A percentile compares a stretch with the other conserved stretches of the same genome.
Conservation (phyloP, 352 stramenopile species). For the Globisporangium paroecandrum region DNA sequence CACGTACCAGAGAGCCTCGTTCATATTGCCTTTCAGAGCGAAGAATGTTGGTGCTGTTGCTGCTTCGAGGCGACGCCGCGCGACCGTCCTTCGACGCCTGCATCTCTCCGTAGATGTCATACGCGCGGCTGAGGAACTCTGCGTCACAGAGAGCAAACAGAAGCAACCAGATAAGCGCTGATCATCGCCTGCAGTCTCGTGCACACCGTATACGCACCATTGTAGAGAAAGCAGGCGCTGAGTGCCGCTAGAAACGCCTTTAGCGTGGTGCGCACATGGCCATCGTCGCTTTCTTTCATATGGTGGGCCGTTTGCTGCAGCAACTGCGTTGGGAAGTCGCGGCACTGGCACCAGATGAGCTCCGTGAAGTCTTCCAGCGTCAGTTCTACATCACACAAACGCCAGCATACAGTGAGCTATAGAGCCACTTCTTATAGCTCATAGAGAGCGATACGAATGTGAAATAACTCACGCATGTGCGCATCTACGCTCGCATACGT, state of each 20-base stretch:
- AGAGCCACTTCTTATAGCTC: background rate
- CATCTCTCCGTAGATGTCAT: constrained; percentile 51
- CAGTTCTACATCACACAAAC: constrained; percentile 27
- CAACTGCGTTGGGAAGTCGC: constrained; percentile 39
- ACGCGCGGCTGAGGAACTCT: constrained; percentile 51
- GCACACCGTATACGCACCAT: constrained; percentile 23
- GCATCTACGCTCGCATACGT: constrained; percentile 37
- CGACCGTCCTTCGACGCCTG: constrained; percentile 25
- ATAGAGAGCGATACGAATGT: background rate
- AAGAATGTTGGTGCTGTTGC: background rate
- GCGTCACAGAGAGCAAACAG: background rate
- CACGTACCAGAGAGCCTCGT: background rate
- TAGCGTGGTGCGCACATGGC: constrained; percentile 23
- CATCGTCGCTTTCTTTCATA: constrained; percentile 32
- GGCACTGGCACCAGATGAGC: constrained; percentile 53
- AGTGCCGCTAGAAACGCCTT: constrained; percentile 36
- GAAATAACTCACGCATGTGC: constrained; percentile 27
- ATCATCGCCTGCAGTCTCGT: too few species aligned
- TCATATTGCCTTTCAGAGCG: constrained; percentile 35
- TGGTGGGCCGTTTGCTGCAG: constrained; percentile 43
- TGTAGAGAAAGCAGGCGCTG: constrained; percentile 46
- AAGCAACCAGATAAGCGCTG: background rate
- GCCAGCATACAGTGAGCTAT: background rate
- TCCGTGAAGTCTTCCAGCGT: constrained; percentile 57
- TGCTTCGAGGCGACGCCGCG: constrained; percentile 21